Evolutionary conservation across 352 stramenopile species (phyloP), one percentile per base, ranked within the genome.

Genomic region (Globisporangium cystogenes): DNA sequence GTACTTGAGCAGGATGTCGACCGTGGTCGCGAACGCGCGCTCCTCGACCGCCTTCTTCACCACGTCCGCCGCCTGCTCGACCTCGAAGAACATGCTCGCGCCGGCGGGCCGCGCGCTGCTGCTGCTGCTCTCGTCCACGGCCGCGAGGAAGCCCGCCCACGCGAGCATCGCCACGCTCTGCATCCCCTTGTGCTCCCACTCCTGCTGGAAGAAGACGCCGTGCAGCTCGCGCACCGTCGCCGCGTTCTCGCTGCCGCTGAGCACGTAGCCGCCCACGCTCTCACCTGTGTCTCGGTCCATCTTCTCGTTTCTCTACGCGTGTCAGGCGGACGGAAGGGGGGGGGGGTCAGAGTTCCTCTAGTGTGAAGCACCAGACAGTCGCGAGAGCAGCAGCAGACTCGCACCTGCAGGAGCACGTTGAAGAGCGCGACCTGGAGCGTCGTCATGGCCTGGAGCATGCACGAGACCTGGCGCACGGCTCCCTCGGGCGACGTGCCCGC

Each of bases 131-230:
- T 81, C 65, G 51, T 55, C 42, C 42, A 67, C 47, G 36, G 62
- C 36, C 31, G 53, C 27, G 55, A 90, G 62, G 44, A 90, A 89
- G 12, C 64, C 80, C 8, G 79, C 80, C 82, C 82, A 93, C 3
- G 62, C 77, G 6, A 93, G 68, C 76, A 85, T 84, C 15, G 69
- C 74, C n/a, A 93, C 74, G 52, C 79, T 87, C 52, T 93, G 82
- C 39, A 85, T 77, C 11, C 53, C 66, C 31, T 65, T 68, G 33
- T 93, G 76, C 23, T 89, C 79, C 82, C 82, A 93, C 15, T 79
- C 55, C 14, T 85, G 65, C 27, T 78, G 61, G 49, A 76, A 84
- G 44, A 92, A 73, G 39, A 89, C 58, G 15, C 55, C 49, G 47
- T 92, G 82, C n/a, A 92, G 57, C 24, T 78, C 68, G 3, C 68